phyloP scores from a whole-genome alignment of 352 stramenopile genomes.

The Pythium brassicae region DNA sequence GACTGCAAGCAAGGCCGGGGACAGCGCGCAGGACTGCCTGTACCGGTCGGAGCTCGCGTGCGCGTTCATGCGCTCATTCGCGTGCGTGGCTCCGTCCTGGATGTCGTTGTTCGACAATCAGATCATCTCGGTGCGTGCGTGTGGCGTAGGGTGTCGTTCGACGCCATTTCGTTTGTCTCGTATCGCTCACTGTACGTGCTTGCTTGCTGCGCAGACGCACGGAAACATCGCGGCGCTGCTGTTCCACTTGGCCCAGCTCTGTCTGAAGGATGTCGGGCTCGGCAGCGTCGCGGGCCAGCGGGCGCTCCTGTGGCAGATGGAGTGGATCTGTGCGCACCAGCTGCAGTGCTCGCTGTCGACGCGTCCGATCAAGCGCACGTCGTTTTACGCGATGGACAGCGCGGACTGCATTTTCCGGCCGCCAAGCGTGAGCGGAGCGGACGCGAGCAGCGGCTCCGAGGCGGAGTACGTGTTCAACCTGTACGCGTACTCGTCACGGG shows the following conservation, averaged over 20 bases:
- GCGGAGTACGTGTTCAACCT: slow-evolving; percentile 67
- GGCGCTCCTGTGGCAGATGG: slow-evolving; percentile 34
- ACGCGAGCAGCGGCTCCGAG: background rate
- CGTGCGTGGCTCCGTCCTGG: slow-evolving; percentile 35
- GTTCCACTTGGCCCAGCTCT: slow-evolving; percentile 62
- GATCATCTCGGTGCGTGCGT: slow-evolving; percentile 43
- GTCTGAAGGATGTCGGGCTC: slow-evolving; percentile 30
- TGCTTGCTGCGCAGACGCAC: slow-evolving; percentile 31
- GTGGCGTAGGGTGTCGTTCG: too few relatives aligned
- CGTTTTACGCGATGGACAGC: slow-evolving; percentile 26
- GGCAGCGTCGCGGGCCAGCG: slow-evolving; percentile 29
- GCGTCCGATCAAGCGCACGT: slow-evolving; percentile 37
- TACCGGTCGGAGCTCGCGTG: slow-evolving; percentile 47
- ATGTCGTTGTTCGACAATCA: slow-evolving; percentile 63
- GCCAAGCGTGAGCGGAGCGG: slow-evolving; percentile 13
- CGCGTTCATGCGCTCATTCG: slow-evolving; percentile 52
- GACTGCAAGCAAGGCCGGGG: slow-evolving; percentile 8
- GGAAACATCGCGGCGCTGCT: slow-evolving; percentile 54
- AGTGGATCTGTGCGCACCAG: slow-evolving; percentile 36
- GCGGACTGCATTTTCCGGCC: slow-evolving; percentile 26
- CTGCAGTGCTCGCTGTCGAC: slow-evolving; percentile 40
- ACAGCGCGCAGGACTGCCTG: slow-evolving; percentile 13
- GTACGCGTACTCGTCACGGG: slow-evolving; percentile 58
- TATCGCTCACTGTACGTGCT: background rate
- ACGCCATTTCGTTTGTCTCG: background rate